A percentile compares a stretch with the other conserved stretches of the same genome.
Evolutionary conservation across 345 rosid genomes (phyloP).

Genomic region (Linum usitatissimum): DNA sequence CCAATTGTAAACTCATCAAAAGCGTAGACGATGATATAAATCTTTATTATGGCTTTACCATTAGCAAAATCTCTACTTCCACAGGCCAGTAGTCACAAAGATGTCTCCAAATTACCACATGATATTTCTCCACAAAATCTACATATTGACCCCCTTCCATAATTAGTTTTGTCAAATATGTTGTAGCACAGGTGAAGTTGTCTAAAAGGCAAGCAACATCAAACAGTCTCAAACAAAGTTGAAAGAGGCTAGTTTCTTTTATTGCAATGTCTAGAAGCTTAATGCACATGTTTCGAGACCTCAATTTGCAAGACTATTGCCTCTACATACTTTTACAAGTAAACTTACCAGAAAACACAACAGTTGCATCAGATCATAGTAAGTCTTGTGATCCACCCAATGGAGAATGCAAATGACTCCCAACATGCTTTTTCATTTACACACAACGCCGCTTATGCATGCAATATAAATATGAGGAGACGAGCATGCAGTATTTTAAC

Average conservation of each 20-base stretch:
- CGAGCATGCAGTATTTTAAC: slow-evolving; percentile 24
- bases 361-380: background rate
- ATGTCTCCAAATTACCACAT: background rate
- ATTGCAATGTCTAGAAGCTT: background rate
- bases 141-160: background rate
- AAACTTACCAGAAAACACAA: background rate
- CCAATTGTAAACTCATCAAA: slow-evolving; percentile 13
- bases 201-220: background rate
- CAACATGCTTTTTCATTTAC: background rate
- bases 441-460: background rate
- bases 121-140: background rate
- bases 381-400: background rate
- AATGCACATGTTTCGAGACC: background rate
- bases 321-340: background rate
- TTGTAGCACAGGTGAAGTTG: background rate
- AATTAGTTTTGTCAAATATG: background rate
- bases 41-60: background rate
- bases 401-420: background rate
- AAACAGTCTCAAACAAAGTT: no score
- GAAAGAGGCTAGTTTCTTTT: no score
- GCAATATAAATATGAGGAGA: background rate
- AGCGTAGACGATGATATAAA: background rate
- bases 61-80: background rate
- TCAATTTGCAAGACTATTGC: background rate
- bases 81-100: background rate